Evolutionary conservation across 2,329 filamentous ascomycete species (phyloP).

Genomic region (Fusarium neocosmosporiellum): DNA sequence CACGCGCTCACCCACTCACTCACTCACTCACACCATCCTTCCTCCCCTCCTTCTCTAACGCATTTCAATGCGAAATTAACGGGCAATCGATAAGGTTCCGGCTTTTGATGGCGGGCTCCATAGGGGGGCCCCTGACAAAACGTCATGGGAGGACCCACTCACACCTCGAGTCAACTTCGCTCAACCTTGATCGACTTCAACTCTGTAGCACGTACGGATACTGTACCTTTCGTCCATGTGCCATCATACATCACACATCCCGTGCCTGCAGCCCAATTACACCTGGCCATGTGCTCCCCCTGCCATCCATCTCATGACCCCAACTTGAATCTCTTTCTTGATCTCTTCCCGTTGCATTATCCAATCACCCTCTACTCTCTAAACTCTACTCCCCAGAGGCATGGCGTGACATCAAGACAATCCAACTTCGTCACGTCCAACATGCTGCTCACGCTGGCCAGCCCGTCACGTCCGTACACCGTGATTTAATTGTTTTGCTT

Average conservation of each 20-base stretch:
- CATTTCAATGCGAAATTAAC: constrained; percentile 19
- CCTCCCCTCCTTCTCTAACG: neutral
- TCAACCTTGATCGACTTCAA: neutral
- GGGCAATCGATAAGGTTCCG: constrained; percentile 20
- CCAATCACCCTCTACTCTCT: neutral
- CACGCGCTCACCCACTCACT: neutral
- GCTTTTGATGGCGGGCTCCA: neutral
- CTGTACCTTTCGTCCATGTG: constrained; percentile 11
- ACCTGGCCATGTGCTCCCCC: neutral
- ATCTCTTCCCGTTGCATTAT: neutral
- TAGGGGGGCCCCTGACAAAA: constrained; percentile 19
- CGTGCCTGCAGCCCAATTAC: neutral
- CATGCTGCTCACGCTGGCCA: neutral
- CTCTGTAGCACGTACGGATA: neutral
- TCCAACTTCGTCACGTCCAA: neutral
- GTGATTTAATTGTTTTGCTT: constrained; percentile 5
- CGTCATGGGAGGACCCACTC: constrained; percentile 32
- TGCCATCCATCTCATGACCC: neutral
- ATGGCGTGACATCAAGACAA: neutral
- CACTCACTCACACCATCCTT: neutral
- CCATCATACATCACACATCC: constrained; percentile 4
- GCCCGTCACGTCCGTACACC: neutral
- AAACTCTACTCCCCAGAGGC: neutral
- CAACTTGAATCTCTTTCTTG: neutral
- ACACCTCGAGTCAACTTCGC: neutral